Conservation (phyloP, 2,329 filamentous ascomycete genomes). For the Cladosporium sp. region DNA sequence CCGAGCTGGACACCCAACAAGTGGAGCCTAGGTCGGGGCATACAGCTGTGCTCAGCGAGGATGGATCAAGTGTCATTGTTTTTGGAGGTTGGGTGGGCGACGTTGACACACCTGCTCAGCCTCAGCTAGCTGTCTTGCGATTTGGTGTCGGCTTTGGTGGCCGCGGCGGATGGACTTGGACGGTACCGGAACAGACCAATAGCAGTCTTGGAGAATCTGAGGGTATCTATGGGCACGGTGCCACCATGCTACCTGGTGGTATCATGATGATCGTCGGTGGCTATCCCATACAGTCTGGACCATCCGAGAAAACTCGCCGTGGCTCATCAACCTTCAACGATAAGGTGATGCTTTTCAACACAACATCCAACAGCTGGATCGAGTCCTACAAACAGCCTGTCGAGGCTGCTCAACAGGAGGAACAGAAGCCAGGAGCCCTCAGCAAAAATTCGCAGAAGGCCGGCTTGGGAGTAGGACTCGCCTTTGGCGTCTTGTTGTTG, state of each 20-base stretch:
- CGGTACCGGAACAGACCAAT: slow-evolving; percentile 55
- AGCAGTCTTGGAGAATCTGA: slow-evolving; percentile 43
- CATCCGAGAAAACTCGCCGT: slow-evolving; percentile 32
- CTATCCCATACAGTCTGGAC: slow-evolving; percentile 50
- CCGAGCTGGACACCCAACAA: slow-evolving; percentile 55
- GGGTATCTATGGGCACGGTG: slow-evolving; percentile 63
- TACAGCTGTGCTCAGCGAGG: slow-evolving; percentile 75
- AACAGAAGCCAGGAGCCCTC: slow-evolving; percentile 34
- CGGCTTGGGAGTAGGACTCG: slow-evolving; percentile 48
- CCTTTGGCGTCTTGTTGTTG: slow-evolving; percentile 45
- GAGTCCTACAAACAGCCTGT: slow-evolving; percentile 53
- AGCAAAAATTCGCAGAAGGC: slow-evolving; percentile 48
- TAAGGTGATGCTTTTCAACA: slow-evolving; percentile 60
- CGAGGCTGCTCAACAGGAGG: neutral
- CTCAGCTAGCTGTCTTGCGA: slow-evolving; percentile 76
- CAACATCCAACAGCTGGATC: slow-evolving; percentile 60
- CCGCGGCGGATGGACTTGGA: slow-evolving; percentile 67
- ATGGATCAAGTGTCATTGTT: slow-evolving; percentile 75
- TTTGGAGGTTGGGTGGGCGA: slow-evolving; percentile 93
- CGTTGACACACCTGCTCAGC: slow-evolving; percentile 70
- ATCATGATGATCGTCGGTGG: slow-evolving; percentile 64
- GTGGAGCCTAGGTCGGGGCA: slow-evolving; percentile 87
- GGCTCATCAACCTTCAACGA: slow-evolving; percentile 38
- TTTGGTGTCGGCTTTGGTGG: slow-evolving; percentile 72
- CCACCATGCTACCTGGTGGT: slow-evolving; percentile 60